Evolutionary conservation across 495 filamentous ascomycete species (phyloP).

Genomic region (Letharia lupina): DNA sequence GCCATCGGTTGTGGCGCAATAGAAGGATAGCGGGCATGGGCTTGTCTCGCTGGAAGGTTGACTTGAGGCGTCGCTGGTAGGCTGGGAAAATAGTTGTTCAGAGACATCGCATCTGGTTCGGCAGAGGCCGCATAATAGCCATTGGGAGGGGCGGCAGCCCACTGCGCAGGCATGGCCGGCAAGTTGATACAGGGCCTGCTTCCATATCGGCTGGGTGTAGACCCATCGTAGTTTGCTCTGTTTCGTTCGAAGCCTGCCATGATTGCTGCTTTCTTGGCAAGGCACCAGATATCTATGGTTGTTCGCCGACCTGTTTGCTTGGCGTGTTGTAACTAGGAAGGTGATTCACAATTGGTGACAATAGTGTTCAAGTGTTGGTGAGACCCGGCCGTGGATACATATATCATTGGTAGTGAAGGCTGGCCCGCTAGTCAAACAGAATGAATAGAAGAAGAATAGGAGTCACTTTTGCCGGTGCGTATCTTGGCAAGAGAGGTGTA

Average conservation of each 20-base stretch:
- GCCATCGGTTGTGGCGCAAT: background rate
- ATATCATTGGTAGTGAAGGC: background rate
- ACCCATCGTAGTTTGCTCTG: background rate
- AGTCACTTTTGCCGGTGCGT: background rate
- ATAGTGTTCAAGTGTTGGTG: background rate
- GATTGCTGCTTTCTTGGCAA: background rate
- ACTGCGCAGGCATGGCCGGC: background rate
- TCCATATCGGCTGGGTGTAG: background rate
- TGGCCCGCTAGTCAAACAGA: background rate
- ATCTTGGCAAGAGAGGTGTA: background rate
- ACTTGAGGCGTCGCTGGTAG: slow-evolving; percentile 9
- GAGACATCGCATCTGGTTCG: slow-evolving; percentile 1
- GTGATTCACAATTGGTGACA: background rate
- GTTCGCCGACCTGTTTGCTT: background rate
- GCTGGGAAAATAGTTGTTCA: slow-evolving; percentile 4
- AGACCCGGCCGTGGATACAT: background rate
- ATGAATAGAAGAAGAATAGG: background rate
- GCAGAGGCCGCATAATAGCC: background rate
- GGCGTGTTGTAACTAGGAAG: background rate
- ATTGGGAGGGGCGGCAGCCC: background rate
- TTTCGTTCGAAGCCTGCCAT: background rate
- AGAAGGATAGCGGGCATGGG: background rate
- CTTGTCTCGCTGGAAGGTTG: slow-evolving; percentile 7
- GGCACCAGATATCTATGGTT: background rate
- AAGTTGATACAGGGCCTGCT: slow-evolving; percentile 7